These are phyloP conservation scores for Pseudogymnoascus sp. DNA, from an alignment of 2,329 filamentous ascomycete species.

Conservation along the genomic window DNA sequence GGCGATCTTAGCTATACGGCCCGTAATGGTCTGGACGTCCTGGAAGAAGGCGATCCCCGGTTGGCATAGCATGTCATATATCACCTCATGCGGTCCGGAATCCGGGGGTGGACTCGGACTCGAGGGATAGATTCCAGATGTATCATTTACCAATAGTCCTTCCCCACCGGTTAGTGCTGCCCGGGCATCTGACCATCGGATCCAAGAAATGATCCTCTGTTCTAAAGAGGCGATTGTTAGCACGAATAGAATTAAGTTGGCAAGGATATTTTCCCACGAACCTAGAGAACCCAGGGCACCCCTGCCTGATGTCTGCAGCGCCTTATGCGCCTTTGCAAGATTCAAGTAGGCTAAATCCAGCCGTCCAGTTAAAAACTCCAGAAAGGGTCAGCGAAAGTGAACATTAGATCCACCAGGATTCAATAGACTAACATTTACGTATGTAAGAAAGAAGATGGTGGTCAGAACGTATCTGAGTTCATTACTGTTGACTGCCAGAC, in stretches of 20 bases:
- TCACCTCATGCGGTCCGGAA: slow-evolving; percentile 33
- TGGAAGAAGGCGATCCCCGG: slow-evolving; percentile 48
- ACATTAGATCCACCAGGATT: not conserved
- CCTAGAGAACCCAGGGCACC: slow-evolving; percentile 4
- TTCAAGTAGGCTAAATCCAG: slow-evolving; percentile 5
- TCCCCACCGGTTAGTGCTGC: not conserved
- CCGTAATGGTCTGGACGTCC: slow-evolving; percentile 48
- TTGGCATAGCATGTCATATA: slow-evolving; percentile 46
- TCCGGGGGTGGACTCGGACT: not conserved
- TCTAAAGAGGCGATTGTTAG: not conserved
- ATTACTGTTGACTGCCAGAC: not conserved
- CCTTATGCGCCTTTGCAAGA: slow-evolving; percentile 6
- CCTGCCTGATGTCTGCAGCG: slow-evolving; percentile 2
- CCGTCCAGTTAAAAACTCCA: slow-evolving; percentile 6
- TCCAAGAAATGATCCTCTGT: slow-evolving; percentile 3
- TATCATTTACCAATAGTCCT: slow-evolving; percentile 5
- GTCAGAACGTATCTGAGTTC: slow-evolving; percentile 7
- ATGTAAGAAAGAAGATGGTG: slow-evolving; percentile 4
- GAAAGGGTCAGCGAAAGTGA: not conserved
- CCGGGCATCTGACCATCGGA: slow-evolving; percentile 2
- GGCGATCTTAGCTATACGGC: slow-evolving; percentile 46
- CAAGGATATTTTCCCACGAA: not conserved
- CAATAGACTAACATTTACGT: not conserved
- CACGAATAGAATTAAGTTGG: not conserved
- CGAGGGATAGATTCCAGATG: not conserved